phyloP scores from a whole-genome alignment of 345 rosid species.

The Litchi chinensis region DNA sequence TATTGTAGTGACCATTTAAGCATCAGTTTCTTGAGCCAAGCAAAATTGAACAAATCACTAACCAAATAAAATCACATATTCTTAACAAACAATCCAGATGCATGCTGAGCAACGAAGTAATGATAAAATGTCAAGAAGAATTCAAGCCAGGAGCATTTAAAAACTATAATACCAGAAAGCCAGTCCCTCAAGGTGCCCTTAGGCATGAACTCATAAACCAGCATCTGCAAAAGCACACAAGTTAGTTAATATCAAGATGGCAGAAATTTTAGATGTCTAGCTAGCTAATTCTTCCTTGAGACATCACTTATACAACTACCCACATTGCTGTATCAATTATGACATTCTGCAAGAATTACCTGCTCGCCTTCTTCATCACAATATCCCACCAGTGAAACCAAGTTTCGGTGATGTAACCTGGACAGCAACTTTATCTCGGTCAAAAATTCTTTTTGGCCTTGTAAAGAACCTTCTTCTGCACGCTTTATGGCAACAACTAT shows the following conservation, averaged over 20 bases:
- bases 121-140: neutral
- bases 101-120: neutral
- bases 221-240: constrained; percentile 62
- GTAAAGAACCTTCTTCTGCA: constrained; percentile 84
- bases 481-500: constrained; percentile 79
- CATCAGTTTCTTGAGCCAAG: neutral
- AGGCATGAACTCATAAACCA: constrained; percentile 89
- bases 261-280: neutral
- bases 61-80: no score
- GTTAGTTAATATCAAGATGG: neutral
- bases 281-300: neutral
- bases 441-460: constrained; percentile 86
- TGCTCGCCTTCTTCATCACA: constrained; percentile 92
- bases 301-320: neutral
- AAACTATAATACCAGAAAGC: constrained; percentile 66
- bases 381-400: constrained; percentile 82
- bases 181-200: constrained; percentile 83
- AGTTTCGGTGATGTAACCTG: constrained; percentile 83
- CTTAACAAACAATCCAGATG: neutral
- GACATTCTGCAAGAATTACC: constrained; percentile 39
- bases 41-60: neutral
- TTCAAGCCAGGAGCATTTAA: neutral
- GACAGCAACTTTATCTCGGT: constrained; percentile 85
- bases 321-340: neutral
- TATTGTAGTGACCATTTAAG: constrained; percentile 2